Evolutionary conservation across 148 eudicot species (phyloP), one percentile per base, ranked within the genome.

Genomic region (Silene uniflora): DNA sequence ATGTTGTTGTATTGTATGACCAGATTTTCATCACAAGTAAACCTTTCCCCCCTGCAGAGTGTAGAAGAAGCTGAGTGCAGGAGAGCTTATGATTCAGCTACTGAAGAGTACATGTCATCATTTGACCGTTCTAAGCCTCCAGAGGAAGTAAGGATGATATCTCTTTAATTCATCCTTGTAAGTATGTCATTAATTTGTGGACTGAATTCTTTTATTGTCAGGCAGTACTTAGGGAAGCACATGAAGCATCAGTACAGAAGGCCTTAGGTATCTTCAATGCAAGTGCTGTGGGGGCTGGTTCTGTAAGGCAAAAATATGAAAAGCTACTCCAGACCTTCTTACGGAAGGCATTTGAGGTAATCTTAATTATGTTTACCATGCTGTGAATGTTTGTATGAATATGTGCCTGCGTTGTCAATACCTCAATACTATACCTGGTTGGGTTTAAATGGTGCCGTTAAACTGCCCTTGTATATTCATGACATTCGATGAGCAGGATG

Each of bases 41-140:
- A n/a, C n/a, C n/a, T n/a, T n/a, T n/a, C n/a, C n/a, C n/a, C n/a
- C n/a, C n/a, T 81, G 73, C 81, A 95, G 96, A 92, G 91, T 79
- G 99, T 95, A 76, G 97, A 95, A 83, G 99, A 95, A 84, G 90
- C 97, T 35, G 97, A 95, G 88, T 92, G 97, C 80, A 89, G 91
- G 52, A 88, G 94, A 83, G 96, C 92, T 46, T 92, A 81, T 85
- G 99, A 95, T 73, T 69, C 85, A 80, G 96, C 92, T 75, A 81
- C 92, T 76, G 97, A 90, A 78, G 87, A 79, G 64, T 95, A 92
- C 80, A 88, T 88, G 94, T 88, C 97, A 69, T 72, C 91, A 29
- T 90, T 95, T 82, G 97, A 92, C 80, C 96, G 89, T 70, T 88
- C 97, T 74, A 92, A 85, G 80, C 91, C 93, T 55, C 92, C 99